Conservation (phyloP, 2,329 filamentous ascomycete species). For the Huntiella moniliformis region DNA sequence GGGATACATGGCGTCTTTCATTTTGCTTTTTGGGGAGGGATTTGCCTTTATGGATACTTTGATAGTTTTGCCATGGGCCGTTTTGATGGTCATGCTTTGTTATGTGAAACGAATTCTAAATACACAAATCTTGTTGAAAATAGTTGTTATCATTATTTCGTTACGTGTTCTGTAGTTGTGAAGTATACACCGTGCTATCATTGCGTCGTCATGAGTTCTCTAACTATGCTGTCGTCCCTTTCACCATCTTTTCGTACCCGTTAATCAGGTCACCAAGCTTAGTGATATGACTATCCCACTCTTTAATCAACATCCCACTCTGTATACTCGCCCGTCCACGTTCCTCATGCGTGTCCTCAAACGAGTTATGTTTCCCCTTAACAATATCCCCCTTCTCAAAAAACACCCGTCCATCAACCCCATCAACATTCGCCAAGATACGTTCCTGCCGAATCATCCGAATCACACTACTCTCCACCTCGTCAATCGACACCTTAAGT, state of each 20-base stretch:
- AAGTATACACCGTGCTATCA: no score
- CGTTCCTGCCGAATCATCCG: slow-evolving; percentile 92
- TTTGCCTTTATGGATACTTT: no score
- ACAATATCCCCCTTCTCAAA: slow-evolving; percentile 56
- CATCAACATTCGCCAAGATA: slow-evolving; percentile 75
- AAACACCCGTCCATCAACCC: slow-evolving; percentile 73
- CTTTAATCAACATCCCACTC: slow-evolving; percentile 52
- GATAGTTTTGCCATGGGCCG: no score
- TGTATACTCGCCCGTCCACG: slow-evolving; percentile 45
- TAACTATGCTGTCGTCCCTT: no score
- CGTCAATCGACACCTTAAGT: slow-evolving; percentile 58
- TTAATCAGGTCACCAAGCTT: neutral
- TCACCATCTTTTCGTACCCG: neutral
- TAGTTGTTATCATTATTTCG: no score
- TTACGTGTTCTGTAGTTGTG: no score
- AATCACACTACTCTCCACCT: slow-evolving; percentile 79
- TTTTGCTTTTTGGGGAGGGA: no score
- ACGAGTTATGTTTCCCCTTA: neutral
- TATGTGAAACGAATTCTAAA: no score
- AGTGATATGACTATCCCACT: slow-evolving; percentile 71
- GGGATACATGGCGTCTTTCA: no score
- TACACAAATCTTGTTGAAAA: no score
- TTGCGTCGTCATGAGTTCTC: no score
- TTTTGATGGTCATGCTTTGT: no score
- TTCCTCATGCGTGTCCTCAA: slow-evolving; percentile 30